Base-by-base conservation (phyloP, 2,329 filamentous ascomycete genomes). In the Aureobasidium sp. region DNA sequence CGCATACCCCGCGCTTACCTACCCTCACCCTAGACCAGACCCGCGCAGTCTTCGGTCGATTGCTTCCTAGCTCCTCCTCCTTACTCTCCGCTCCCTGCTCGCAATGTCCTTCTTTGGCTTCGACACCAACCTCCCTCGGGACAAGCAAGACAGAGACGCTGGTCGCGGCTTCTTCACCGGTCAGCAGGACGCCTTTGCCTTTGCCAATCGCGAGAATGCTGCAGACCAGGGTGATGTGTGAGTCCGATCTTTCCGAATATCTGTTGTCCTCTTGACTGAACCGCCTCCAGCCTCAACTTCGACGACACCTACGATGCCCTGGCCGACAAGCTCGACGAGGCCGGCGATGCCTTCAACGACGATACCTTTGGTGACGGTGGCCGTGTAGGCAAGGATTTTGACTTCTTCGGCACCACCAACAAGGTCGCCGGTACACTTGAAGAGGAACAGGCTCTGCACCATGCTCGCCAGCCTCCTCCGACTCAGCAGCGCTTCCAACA, bases 241-340 rank as follows among this genome's bases (percentile, higher is more conserved):
- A 73, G 80, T 73, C 27, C 37, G 24, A 29, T 7, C 9, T n/a
- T 24, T 14, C 48, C 17, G 9, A 29, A 1, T 24, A 39, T 14
- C 27, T 7, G 2, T 53, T 24, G 47, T 70, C 63, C 58, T 12
- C 27, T 17, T 35, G n/a, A 56, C 63, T 64, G 63, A 65, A 50
- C 56, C 27, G 72, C n/a, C 60, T n/a, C 5, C 68, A 88, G 85
- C 61, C 83, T 89, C 69, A 89, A 97, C 69, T 99, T 97, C 68
- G 94, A 99, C 69, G 91, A 99, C 72, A 97, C 93, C 40, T 97
- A 97, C 73, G 94, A 99, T 75, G 93, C 93, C 19, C 81, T 99
- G 44, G 94, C 91, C 62, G 89, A 96, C 71, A 86, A 89, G 74
- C 86, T 99, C 39, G 87, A 96, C 70, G 93, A 99, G 73, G 87